These are phyloP conservation scores for Aphanomyces euteiches DNA, from an alignment of 352 stramenopile species.

Conservation along the genomic window DNA sequence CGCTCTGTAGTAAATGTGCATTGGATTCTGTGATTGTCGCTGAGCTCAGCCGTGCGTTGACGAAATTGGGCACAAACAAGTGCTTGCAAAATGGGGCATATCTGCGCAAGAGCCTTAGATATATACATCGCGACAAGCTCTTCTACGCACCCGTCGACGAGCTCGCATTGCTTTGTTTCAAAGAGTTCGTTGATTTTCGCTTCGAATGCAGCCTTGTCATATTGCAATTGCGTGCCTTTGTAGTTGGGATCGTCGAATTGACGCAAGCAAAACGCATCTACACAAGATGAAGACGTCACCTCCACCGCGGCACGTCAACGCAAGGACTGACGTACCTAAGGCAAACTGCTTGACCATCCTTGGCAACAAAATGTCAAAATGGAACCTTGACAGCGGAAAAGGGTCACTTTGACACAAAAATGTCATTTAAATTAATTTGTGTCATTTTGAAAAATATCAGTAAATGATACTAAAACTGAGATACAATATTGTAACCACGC, in stretches of 20 bases:
- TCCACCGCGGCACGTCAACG: no score
- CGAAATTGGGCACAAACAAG: conserved; percentile 96
- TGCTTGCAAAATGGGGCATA: conserved; percentile 99
- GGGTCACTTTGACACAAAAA: no score
- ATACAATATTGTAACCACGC: no score
- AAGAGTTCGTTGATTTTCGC: conserved; percentile 83
- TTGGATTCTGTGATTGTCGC: conserved; percentile 93
- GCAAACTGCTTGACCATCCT: no score
- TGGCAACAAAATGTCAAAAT: no score
- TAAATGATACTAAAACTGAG: no score
- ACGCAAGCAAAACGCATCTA: conserved; percentile 73
- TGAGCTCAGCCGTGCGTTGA: conserved; percentile 78
- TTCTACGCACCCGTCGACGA: conserved; percentile 35
- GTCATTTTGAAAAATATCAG: no score
- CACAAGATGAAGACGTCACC: conserved; percentile 20
- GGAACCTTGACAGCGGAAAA: no score
- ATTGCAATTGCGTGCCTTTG: conserved; percentile 63
- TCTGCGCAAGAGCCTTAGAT: conserved; percentile 35
- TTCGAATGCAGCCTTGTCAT: conserved; percentile 72
- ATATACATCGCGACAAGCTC: background rate
- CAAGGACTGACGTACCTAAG: no score
- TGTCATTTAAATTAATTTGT: no score
- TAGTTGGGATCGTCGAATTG: conserved; percentile 83
- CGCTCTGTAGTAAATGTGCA: conserved; percentile 85
- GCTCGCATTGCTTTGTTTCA: conserved; percentile 33